Percentiles rank a stretch among this genome's conserved stretches.
These are phyloP conservation scores for Metarhizium sp. DNA, from an alignment of 2,329 filamentous ascomycete genomes.

Conservation along the genomic window DNA sequence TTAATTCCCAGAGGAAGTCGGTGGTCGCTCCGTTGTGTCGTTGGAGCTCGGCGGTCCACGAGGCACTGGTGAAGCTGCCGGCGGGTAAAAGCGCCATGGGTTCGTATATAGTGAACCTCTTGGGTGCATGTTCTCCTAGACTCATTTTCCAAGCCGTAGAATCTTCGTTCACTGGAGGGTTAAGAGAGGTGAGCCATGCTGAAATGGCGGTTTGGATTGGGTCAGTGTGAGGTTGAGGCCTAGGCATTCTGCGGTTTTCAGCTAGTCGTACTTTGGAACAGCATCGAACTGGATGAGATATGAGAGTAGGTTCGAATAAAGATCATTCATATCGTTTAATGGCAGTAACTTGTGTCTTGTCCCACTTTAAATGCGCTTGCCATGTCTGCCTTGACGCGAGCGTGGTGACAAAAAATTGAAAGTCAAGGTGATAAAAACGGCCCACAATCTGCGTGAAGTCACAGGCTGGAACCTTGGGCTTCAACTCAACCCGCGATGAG, in stretches of 20 bases:
- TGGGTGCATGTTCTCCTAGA: conserved; percentile 37
- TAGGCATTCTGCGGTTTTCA: conserved; percentile 14
- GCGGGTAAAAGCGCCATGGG: conserved; percentile 52
- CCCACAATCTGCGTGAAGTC: not conserved
- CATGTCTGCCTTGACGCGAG: not conserved
- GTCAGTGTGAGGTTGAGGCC: conserved; percentile 12
- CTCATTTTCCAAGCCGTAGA: conserved; percentile 10
- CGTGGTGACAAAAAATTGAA: not conserved
- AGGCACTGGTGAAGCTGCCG: conserved; percentile 39
- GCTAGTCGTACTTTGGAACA: not conserved
- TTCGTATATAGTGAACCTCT: conserved; percentile 50
- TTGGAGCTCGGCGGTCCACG: conserved; percentile 31
- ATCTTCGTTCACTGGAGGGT: not conserved
- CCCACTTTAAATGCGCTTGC: not conserved
- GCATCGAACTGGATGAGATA: not conserved
- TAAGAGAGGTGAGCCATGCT: conserved; percentile 16
- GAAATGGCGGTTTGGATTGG: conserved; percentile 23
- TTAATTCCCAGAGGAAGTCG: conserved; percentile 34
- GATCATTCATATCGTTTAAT: not conserved
- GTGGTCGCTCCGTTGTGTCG: conserved; percentile 13
- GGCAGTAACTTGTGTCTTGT: not conserved
- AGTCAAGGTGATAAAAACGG: not conserved
- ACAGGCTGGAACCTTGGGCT: not conserved
- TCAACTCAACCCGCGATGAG: not conserved
- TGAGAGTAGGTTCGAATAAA: not conserved